These are phyloP conservation scores for Monosporascus sp. DNA, from an alignment of 2,329 filamentous ascomycete genomes.

Conservation along the genomic window DNA sequence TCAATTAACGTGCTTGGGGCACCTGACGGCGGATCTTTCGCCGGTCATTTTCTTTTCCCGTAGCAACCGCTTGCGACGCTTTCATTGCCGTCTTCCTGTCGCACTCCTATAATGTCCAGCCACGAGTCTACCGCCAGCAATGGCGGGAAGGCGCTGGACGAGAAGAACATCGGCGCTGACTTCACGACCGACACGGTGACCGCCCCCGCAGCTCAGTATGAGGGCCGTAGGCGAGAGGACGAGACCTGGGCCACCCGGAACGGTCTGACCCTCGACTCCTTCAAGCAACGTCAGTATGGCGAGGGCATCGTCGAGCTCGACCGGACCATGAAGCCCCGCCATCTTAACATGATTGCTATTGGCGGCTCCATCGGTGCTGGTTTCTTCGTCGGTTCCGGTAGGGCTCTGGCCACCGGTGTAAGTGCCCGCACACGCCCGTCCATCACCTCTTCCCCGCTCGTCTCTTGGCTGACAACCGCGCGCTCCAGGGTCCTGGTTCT, in stretches of 20 bases:
- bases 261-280: constrained; percentile 37
- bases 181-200: constrained; percentile 10
- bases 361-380: constrained; percentile 56
- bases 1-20: no score
- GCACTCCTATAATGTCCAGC: constrained; percentile 16
- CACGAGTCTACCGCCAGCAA: constrained; percentile 13
- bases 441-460: background rate
- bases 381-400: constrained; percentile 57
- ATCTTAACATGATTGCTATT: constrained; percentile 50
- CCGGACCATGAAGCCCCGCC: constrained; percentile 41
- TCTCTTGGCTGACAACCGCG: constrained; percentile 2
- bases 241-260: constrained; percentile 33
- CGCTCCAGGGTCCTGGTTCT: constrained; percentile 34
- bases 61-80: no score
- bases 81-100: background rate
- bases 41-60: no score
- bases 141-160: constrained; percentile 17
- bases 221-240: constrained; percentile 15
- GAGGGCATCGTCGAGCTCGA: constrained; percentile 32
- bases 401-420: constrained; percentile 43
- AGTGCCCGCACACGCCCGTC: background rate
- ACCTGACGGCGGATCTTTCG: no score
- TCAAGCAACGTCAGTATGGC: constrained; percentile 34
- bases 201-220: constrained; percentile 4
- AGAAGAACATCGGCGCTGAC: constrained; percentile 24